These are phyloP conservation scores for Scheffersomyces cryptocercus DNA, from an alignment of 1,139 yeast species.

Conservation along the genomic window DNA sequence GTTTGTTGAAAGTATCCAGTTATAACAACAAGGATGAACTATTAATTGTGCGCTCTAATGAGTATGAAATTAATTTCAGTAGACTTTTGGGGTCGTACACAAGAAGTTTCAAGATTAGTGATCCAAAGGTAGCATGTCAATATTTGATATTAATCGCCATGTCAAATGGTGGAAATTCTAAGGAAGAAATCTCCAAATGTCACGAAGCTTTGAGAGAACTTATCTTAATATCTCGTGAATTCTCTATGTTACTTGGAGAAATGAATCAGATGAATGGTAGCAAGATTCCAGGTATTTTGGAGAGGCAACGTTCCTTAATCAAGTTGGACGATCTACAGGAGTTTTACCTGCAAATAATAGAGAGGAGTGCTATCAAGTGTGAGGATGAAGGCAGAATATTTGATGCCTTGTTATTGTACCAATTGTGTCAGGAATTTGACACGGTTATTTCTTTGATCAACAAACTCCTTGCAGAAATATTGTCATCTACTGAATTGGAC, in stretches of 20 bases:
- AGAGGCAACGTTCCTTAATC: conserved; percentile 71
- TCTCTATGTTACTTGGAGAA: conserved; percentile 77
- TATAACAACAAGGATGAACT: conserved; percentile 33
- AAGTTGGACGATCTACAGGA: conserved; percentile 55
- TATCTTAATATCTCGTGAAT: conserved; percentile 84
- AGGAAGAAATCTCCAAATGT: conserved; percentile 56
- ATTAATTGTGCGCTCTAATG: conserved; percentile 34
- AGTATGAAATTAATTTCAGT: conserved; percentile 54
- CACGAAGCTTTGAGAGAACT: conserved; percentile 84
- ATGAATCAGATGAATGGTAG: conserved; percentile 67
- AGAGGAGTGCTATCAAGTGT: conserved; percentile 82
- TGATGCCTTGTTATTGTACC: conserved; percentile 85
- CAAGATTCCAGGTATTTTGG: conserved; percentile 82
- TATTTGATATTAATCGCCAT: conserved; percentile 75
- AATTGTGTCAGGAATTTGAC: conserved; percentile 84
- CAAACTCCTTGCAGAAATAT: conserved; percentile 74
- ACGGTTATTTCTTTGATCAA: conserved; percentile 80
- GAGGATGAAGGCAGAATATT: conserved; percentile 89
- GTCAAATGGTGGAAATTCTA: conserved; percentile 36
- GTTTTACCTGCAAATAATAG: conserved; percentile 62
- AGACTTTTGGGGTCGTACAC: conserved; percentile 71
- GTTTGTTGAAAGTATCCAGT: conserved; percentile 58
- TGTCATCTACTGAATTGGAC: conserved; percentile 73
- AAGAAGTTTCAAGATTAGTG: conserved; percentile 77
- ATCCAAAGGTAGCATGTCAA: conserved; percentile 89